Base-by-base conservation (phyloP, 176 grass and related monocot species). In the Dendrocalamus sinicus region DNA sequence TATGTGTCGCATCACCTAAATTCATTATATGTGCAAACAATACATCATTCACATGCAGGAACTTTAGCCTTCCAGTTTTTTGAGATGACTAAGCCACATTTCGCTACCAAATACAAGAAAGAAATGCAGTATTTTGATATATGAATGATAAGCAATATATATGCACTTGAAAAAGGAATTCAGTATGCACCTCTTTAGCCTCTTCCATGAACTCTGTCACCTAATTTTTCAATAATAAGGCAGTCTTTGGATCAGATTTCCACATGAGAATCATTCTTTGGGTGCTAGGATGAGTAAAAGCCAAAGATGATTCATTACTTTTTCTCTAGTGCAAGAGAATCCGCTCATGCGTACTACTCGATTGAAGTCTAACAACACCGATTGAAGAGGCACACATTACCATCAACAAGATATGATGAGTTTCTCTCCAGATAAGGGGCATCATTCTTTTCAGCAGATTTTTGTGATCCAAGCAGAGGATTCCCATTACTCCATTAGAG, bases 271-370 rank as follows among this genome's bases (percentile, higher is more conserved):
- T n/a, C 35, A 37, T 37, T 84, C 96, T 93, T 35, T 99, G 96
- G 67, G 96, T 96, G 88, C 90, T 99, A 72, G 96, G 92, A 78
- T 99, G 96, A 19, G 92, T 92, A 76, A 99, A 99, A 57, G 96
- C 93, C 71, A 99, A 75, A 83, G 93, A 94, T 22, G 96, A 99
- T 85, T 99, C 92, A 94, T 99, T 57, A 96, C 96, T 92, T 99
- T 99, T 88, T 99, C 96, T 89, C 96, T 96, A 75, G 92, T 90
- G 83, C 96, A 99, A 51, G 96, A 94, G 71, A 96, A 99, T 70
- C 96, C 94, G 91, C 96, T 94, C 23, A 94, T 99, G 46, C 96
- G 91, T 67, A 99, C 94, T 70, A 99, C 96, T 99, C 10, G 92
- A 99, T 80, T 99, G 96, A 80, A 99, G 46, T 86, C 96, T 89